Evolutionary conservation across 305 asterid species (phyloP).

Genomic region (Solanum hybrid): DNA sequence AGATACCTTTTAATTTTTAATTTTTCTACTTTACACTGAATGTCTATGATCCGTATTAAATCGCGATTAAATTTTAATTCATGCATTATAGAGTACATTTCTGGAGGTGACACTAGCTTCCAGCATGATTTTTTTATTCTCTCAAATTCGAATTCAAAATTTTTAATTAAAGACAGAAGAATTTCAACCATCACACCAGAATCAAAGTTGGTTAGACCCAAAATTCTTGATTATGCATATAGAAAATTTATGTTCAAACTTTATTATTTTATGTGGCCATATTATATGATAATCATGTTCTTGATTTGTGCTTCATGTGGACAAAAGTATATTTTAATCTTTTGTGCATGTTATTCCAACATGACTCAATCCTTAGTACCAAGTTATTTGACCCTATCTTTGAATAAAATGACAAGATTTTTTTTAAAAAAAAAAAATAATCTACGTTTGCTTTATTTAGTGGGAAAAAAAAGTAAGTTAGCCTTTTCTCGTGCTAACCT

Average conservation of each 20-base stretch:
- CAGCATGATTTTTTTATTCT: neutral
- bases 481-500: neutral
- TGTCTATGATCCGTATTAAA: neutral
- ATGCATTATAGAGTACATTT: neutral
- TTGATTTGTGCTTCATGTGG: neutral
- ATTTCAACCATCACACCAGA: neutral
- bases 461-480: neutral
- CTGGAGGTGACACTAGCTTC: neutral
- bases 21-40: neutral
- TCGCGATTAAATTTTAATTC: neutral
- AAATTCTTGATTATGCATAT: neutral
- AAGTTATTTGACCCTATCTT: neutral
- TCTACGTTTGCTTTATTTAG: neutral
- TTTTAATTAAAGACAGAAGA: neutral
- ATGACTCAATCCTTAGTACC: neutral
- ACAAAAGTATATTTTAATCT: neutral
- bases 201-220: neutral
- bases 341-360: slow-evolving; percentile 1
- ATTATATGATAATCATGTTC: neutral
- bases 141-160: neutral
- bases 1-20: neutral
- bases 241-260: neutral
- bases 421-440: neutral
- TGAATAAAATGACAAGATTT: neutral
- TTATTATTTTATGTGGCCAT: neutral